Evolutionary conservation across 768 basidiomycete species (phyloP), one percentile per base, ranked within the genome.

Genomic region (Flagelloscypha sp.): DNA sequence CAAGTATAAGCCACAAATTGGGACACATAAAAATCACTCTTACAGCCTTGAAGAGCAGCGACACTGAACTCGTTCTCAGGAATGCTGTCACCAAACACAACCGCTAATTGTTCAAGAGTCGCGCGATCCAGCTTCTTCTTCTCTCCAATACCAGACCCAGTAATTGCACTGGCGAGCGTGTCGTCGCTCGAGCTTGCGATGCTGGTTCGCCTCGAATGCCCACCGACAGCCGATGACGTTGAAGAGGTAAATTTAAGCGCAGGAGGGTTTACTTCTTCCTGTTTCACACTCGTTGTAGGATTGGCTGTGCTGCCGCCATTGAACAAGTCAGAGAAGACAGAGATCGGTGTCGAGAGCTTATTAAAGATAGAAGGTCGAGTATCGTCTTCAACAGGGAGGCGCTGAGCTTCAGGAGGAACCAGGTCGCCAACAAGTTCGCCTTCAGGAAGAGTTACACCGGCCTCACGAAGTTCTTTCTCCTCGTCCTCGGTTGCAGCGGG

Each of bases 1-100:
- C 20, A 25, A 11, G 7, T 41, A 49, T 33, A 33, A 33, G 13
- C 37, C 43, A 35, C 27, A 20, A 36, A 24, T 33, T 36, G 37
- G 40, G 27, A 27, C 40, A 37, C 43, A 48, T 45, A 48, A 47
- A 46, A 44, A 42, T 36, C 16, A 49, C 23, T 78, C 84, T 72
- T 55, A 85, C 84, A 90, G 55, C 87, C 89, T 61, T 93, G 89
- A 36, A 95, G 64, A 38, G 86, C 82, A 13, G 90, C 89, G 36
- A 92, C 84, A 49, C 84, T 85, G 52, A 92, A 87, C 61, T 85
- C 83, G 25, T 82, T 79, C 24, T 88, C 83, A 0, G 90, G 87
- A 15, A 93, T 76, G 16, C 74, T 64, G 43, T 85, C 83, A 4
- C 86, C 84, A 49, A 93, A 93, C 40, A 65, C 50, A 62, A 82